phyloP scores from a whole-genome alignment of 495 filamentous ascomycete genomes.

The Aspergillus indologenus region DNA sequence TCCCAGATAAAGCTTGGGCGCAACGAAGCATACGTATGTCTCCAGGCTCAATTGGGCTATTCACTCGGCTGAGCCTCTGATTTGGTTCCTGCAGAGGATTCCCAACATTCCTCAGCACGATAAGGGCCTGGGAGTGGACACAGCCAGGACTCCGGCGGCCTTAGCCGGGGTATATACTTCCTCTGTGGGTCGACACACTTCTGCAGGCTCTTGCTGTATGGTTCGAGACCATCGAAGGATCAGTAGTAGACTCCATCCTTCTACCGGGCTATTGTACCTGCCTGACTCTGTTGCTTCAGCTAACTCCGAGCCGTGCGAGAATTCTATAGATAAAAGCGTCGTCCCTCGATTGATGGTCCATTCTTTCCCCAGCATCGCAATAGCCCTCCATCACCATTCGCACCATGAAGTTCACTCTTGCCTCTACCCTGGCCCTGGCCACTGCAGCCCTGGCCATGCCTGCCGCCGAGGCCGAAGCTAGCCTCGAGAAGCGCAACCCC shows the following conservation, averaged over 20 bases:
- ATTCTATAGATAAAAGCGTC: background rate
- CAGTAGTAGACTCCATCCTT: background rate
- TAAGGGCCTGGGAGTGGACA: background rate
- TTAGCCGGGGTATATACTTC: background rate
- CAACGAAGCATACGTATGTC: background rate
- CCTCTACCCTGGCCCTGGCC: slow-evolving; percentile 3
- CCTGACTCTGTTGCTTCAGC: background rate
- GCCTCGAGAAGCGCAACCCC: background rate
- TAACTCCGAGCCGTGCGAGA: background rate
- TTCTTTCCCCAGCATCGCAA: background rate
- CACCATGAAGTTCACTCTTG: slow-evolving; percentile 1
- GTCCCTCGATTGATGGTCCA: background rate
- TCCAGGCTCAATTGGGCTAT: background rate
- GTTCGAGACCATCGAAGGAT: background rate
- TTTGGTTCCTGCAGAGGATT: background rate
- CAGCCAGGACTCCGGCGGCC: background rate
- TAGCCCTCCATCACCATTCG: too few relatives aligned
- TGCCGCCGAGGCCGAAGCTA: background rate
- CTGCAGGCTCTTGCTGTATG: background rate
- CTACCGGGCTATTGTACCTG: background rate
- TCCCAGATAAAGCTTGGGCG: background rate
- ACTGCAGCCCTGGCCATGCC: background rate
- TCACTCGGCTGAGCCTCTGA: background rate
- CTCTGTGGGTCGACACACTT: background rate
- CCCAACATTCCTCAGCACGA: background rate